Conservation (phyloP, 208 protist genomes). For the Trypanosoma cruzi region DNA sequence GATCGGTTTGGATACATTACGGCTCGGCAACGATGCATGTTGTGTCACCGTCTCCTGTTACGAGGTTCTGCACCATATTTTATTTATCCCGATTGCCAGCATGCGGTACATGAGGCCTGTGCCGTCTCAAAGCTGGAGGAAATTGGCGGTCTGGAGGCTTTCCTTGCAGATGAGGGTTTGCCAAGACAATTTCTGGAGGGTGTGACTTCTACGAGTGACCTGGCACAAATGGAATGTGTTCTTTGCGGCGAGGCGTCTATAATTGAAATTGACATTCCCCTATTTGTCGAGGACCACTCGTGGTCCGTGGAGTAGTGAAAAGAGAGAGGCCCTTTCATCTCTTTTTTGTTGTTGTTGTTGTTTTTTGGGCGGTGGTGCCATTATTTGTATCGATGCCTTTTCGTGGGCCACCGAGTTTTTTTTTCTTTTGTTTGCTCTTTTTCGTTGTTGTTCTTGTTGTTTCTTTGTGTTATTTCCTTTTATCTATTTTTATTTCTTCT, state of each 20-base stretch:
- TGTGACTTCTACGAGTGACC: conserved; percentile 39
- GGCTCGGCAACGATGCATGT: conserved; percentile 76
- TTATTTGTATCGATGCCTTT: too few relatives aligned
- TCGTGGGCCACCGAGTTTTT: too few relatives aligned
- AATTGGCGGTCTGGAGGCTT: conserved; percentile 68
- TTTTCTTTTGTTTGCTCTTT: background rate
- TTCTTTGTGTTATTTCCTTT: background rate
- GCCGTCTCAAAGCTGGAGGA: conserved; percentile 44
- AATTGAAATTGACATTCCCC: conserved; percentile 62
- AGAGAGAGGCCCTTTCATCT: background rate
- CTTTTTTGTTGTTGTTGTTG: background rate
- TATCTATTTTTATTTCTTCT: too few relatives aligned
- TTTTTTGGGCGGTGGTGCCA: too few relatives aligned
- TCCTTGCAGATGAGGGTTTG: conserved; percentile 67
- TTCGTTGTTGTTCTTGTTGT: background rate
- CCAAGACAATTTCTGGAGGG: conserved; percentile 56
- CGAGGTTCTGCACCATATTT: conserved; percentile 54
- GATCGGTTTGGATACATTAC: conserved; percentile 90
- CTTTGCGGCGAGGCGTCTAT: conserved; percentile 79
- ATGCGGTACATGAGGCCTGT: conserved; percentile 81
- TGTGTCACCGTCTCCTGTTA: conserved; percentile 73
- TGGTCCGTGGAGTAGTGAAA: conserved; percentile 34
- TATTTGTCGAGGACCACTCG: conserved; percentile 47
- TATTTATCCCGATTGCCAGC: conserved; percentile 80
- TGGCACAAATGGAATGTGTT: conserved; percentile 77